Base-by-base conservation (phyloP, 108 stramenopile species). In the Nitzschia inconspicua region DNA sequence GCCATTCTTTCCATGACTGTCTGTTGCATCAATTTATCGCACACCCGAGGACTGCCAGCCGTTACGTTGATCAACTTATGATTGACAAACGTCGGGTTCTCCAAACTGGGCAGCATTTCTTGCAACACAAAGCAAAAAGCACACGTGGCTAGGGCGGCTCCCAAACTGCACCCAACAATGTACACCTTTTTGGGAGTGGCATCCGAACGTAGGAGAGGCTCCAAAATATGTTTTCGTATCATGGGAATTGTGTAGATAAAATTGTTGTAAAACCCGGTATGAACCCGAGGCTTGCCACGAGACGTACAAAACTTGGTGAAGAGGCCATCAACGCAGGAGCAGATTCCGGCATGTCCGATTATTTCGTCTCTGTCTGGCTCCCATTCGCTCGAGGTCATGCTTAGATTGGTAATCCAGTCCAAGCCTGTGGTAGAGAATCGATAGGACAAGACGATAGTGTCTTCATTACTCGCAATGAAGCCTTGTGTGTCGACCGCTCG, bases 231-330 rank as follows among this genome's bases (percentile, higher is more conserved):
- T 43, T 62, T 32, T 11, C 53, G 23, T 14, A 72, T 58, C 44
- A 65, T 47, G 47, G 70, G 70, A 11, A 53, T 57, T 4, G 44
- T 30, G 11, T 55, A 36, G 18, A 72, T 22, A 30, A 72, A 58
- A 16, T 65, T 65, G 57, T 65, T 72, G 64, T 72, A 72, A 35
- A 65, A 72, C 0, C 63, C 56, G 4, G 70, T 72, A 10, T 72
- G 70, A 11, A 65, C 55, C n/a, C 70, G 70, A n/a, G 70, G 63
- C 36, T 65, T 72, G 11, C 32, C 13, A 23, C 39, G 19, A 7
- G 53, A 23, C 26, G 20, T 28, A 32, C 54, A 37, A 26, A 39
- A 47, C 10, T 50, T 57, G 30, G 36, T 57, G 11, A 26, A 57
- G 18, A 18, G 56, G 4, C 67, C 60, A 8, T 46, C 52, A 19